Evolutionary conservation across 495 filamentous ascomycete species (phyloP), one percentile per base, ranked within the genome.

Genomic region (Pyrenopolyporus hunteri): DNA sequence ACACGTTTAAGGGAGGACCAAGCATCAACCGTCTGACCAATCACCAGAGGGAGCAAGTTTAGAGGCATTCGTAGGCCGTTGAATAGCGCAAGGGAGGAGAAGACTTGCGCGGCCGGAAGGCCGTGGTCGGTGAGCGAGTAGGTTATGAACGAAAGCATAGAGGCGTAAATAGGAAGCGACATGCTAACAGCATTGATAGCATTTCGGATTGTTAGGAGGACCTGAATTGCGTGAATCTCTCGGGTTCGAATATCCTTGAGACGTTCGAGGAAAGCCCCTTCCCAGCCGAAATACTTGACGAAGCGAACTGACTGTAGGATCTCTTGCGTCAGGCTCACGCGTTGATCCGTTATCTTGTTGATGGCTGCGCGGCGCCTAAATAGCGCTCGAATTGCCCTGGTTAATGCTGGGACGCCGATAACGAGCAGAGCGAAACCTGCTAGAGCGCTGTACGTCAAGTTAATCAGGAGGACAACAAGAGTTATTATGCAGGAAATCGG

Each of bases 281-380:
- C 93, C 93, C 93, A 98, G 6, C 90, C 93, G 69, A 96, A 97
- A 74, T 83, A 96, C 72, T 98, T 98, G 71, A 98, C 92, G 66
- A 98, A 97, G 13, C 92, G 83, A 39, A 97, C 93, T 1, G 89
- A 89, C 57, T 92, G 88, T 16, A 98, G 71, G 28, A 98, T 95
- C 67, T 98, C 93, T 68, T 97, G 93, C 0, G 92, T 97, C 29
- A 98, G 77, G 40, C 88, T 87, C 5, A 98, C 92, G 35, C 93
- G 82, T 72, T 91, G 88, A 72, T 98, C 93, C 4, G 93, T 97
- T 57, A 96, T 83, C 67, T 91, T 91, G 77, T 96, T 97, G 78
- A 97, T 96, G 28, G 72, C 80, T 64, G 82, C 82, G 66, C 93
- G 83, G 20, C 89, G 83, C 5, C 61, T 73, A 66, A 96, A 88